Evolutionary conservation across 78 protist species (phyloP).

Genomic region (slime mould (Dictyostelium discoideum)): DNA sequence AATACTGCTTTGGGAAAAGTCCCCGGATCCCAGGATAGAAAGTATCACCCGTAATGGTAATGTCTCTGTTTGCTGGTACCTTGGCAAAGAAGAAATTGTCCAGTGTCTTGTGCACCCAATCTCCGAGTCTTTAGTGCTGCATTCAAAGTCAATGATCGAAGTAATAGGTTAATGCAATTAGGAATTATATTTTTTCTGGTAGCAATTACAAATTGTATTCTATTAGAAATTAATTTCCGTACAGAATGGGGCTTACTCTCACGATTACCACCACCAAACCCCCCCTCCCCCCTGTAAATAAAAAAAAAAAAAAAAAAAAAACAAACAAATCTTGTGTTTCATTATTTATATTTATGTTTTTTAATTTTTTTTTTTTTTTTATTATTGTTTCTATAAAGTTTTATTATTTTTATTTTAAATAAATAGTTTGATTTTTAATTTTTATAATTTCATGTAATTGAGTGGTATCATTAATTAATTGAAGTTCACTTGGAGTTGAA

Average conservation of each 20-base stretch:
- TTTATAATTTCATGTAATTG: not conserved
- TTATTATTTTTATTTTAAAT: not conserved
- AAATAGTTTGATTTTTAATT: not conserved
- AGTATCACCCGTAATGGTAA: conserved; percentile 43
- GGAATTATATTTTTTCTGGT: not conserved
- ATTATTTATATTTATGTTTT: not conserved
- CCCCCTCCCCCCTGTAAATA: conserved; percentile 25
- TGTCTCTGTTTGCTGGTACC: not conserved
- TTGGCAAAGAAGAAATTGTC: conserved; percentile 32
- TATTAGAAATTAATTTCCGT: not conserved
- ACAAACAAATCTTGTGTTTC: not conserved
- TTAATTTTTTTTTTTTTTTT: not conserved
- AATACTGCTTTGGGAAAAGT: conserved; percentile 43
- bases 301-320: not conserved
- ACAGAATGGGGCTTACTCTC: conserved; percentile 59
- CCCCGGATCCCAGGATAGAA: conserved; percentile 68
- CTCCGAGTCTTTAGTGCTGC: conserved; percentile 7
- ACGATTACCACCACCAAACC: conserved; percentile 7
- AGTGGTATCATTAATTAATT: not conserved
- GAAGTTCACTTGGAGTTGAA: not conserved
- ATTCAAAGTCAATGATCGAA: conserved; percentile 22
- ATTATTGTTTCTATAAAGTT: not conserved
- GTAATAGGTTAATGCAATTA: conserved; percentile 37
- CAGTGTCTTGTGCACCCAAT: not conserved
- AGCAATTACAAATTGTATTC: not conserved